phyloP scores from a whole-genome alignment of 2,329 filamentous ascomycete species.

The Penicillium occitanis region DNA sequence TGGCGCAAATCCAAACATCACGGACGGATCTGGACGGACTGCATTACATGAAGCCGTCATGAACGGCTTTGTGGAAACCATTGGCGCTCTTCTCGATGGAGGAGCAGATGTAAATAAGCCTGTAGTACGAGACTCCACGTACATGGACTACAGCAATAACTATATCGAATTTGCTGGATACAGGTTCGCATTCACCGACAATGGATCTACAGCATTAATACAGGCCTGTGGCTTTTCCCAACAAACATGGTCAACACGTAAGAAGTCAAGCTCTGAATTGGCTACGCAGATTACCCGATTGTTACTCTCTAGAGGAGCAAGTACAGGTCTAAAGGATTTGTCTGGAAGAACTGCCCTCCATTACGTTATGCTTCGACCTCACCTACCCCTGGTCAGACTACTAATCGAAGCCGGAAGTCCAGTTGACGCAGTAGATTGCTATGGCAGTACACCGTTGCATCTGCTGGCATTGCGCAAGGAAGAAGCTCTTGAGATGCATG shows the following conservation, averaged over 20 bases:
- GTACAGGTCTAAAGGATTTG: not conserved
- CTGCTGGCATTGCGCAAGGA: not conserved
- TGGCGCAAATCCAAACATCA: not conserved
- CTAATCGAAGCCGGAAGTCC: not conserved
- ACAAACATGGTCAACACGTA: too few species aligned
- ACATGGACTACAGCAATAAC: not conserved
- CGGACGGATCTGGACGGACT: not conserved
- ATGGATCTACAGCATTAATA: not conserved
- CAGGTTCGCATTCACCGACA: not conserved
- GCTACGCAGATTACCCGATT: not conserved
- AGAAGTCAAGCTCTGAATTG: not conserved
- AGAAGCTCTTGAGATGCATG: not conserved
- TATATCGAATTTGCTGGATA: not conserved
- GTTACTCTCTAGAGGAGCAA: not conserved
- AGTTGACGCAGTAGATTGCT: not conserved
- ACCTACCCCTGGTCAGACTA: not conserved
- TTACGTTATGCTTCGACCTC: not conserved
- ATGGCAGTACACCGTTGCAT: not conserved
- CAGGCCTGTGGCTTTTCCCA: not conserved
- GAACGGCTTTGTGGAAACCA: not conserved
- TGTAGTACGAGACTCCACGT: not conserved
- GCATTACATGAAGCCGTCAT: conserved; percentile 1
- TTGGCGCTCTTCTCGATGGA: not conserved
- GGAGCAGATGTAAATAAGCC: not conserved
- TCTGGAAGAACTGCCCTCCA: not conserved